A percentile compares a stretch with the other conserved stretches of the same genome.
phyloP scores from a whole-genome alignment of 139 green algal genomes.

The Picochlorum costavermella region DNA sequence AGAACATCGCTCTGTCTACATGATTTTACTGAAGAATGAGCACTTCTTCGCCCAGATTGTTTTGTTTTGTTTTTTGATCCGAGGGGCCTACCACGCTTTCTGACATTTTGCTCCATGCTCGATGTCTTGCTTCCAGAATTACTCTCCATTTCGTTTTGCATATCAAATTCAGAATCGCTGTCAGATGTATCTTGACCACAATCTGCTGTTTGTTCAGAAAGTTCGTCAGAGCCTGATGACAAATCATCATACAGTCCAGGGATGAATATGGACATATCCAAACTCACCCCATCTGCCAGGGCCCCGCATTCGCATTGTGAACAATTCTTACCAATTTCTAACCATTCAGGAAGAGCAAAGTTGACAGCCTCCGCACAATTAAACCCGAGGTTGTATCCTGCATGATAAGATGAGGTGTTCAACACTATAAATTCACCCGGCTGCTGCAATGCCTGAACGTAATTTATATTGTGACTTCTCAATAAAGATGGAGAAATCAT shows the following conservation, averaged over 20 bases:
- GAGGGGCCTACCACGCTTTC: background rate
- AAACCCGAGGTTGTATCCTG: slow-evolving; percentile 67
- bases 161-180: background rate
- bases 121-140: background rate
- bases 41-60: no score
- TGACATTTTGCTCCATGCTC: background rate
- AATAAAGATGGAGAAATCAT: slow-evolving; percentile 51
- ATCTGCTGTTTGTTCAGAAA: background rate
- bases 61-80: background rate
- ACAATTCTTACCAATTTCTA: slow-evolving; percentile 38
- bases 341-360: slow-evolving; percentile 62
- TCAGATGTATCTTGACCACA: slow-evolving; percentile 7
- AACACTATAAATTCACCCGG: slow-evolving; percentile 73
- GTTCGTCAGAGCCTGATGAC: background rate
- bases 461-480: slow-evolving; percentile 31
- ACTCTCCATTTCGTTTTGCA: no score
- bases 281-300: slow-evolving; percentile 21
- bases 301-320: slow-evolving; percentile 42
- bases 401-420: slow-evolving; percentile 58
- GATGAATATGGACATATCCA: slow-evolving; percentile 33
- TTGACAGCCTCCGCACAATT: slow-evolving; percentile 77
- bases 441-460: slow-evolving; percentile 44
- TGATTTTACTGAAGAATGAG: no score
- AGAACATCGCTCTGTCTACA: background rate
- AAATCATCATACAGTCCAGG: slow-evolving; percentile 18